Conservation (phyloP, 257 asterid genomes). For the Cinchona pubescens region DNA sequence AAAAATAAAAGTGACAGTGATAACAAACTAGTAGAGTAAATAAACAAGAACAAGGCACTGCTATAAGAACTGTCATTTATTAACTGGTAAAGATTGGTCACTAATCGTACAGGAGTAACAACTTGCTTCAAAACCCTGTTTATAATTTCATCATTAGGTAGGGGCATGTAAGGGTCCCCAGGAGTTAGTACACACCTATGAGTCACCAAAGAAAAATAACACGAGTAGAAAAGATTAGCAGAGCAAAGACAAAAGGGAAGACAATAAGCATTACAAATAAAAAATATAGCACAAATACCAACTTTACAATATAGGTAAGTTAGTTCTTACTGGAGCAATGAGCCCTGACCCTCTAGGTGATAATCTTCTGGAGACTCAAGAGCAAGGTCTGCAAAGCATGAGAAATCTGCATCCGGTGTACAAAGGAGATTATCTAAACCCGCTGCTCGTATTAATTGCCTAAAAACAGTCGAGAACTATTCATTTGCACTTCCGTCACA, state of each 20-base stretch:
- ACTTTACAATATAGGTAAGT: neutral
- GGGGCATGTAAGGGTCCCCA: conserved; percentile 98
- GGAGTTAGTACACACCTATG: conserved; percentile 95
- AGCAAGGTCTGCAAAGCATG: conserved; percentile 97
- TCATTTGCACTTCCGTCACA: neutral
- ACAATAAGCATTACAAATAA: neutral
- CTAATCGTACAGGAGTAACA: conserved; percentile 9
- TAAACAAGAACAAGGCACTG: neutral
- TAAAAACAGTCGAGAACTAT: conserved; percentile 25
- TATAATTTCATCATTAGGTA: conserved; percentile 80
- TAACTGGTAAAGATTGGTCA: neutral
- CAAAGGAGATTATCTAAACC: conserved; percentile 95
- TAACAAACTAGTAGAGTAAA: neutral
- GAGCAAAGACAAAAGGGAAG: neutral
- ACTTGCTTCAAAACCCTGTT: conserved; percentile 92
- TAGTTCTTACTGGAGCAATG: conserved; percentile 89
- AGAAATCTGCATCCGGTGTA: conserved; percentile 97
- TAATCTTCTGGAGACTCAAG: conserved; percentile 89
- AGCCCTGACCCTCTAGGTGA: conserved; percentile 91
- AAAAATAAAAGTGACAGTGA: neutral
- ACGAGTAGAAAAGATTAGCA: conserved; percentile 12
- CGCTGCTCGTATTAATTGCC: conserved; percentile 77
- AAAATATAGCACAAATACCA: conserved; percentile 2
- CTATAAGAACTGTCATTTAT: neutral
- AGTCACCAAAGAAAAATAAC: conserved; percentile 19